A percentile compares a stretch with the other conserved stretches of the same genome.
Evolutionary conservation across 1,139 yeast species (phyloP).

Genomic region (Meyerozyma sp.): DNA sequence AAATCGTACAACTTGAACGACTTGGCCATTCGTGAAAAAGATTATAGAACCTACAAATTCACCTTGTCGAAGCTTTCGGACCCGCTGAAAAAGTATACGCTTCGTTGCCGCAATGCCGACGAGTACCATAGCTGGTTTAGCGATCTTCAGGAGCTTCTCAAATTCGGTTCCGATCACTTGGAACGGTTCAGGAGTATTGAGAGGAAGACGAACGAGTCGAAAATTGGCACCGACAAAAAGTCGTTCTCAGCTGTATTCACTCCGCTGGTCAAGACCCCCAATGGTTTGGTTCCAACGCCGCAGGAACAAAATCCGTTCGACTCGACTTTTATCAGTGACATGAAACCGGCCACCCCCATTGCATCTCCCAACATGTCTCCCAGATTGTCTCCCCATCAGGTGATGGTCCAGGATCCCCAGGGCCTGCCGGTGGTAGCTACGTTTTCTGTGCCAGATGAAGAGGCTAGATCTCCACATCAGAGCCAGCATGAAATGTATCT

Average conservation of each 20-base stretch:
- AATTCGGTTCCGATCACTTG: conserved; percentile 30
- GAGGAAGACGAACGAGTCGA: conserved; percentile 23
- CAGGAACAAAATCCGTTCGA: conserved; percentile 38
- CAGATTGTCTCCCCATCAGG: conserved; percentile 12
- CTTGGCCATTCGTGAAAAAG: conserved; percentile 27
- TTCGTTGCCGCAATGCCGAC: conserved; percentile 28
- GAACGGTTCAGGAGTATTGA: conserved; percentile 32
- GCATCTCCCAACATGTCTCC: conserved; percentile 8
- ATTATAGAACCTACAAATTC: conserved; percentile 32
- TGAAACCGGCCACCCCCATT: conserved; percentile 7
- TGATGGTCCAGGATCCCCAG: background rate
- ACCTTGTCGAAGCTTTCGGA: conserved; percentile 25
- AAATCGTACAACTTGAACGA: conserved; percentile 43
- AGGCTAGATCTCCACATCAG: conserved; percentile 1
- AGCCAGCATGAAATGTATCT: conserved; percentile 32
- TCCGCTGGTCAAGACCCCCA: conserved; percentile 34
- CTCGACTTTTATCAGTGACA: conserved; percentile 18
- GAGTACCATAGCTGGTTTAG: conserved; percentile 35
- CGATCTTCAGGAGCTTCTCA: conserved; percentile 35
- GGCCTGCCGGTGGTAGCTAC: conserved; percentile 1
- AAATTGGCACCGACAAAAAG: background rate
- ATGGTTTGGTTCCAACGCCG: conserved; percentile 9
- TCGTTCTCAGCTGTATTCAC: conserved; percentile 30
- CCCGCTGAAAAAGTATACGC: conserved; percentile 28
- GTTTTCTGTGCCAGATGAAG: background rate